Conservation (phyloP, 1,284 basidiomycete species). For the Sporisorium reilianum region DNA sequence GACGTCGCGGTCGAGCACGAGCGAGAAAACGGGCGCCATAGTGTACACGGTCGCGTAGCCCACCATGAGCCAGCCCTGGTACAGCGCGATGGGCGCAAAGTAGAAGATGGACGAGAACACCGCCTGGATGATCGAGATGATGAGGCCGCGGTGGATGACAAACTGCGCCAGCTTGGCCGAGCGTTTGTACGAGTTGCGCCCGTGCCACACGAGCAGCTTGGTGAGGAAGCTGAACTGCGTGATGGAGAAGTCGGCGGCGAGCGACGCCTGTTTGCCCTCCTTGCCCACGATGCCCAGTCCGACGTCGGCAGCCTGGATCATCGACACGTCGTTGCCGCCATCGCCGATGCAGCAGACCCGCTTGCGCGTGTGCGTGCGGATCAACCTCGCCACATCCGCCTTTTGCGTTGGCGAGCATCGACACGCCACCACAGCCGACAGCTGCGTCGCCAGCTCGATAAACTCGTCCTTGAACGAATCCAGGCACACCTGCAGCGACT, state of each 20-base stretch:
- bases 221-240: slow-evolving; percentile 95
- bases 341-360: slow-evolving; percentile 98
- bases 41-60: slow-evolving; percentile 98
- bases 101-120: slow-evolving; percentile 98
- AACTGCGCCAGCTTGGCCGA: slow-evolving; percentile 98
- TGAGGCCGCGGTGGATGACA: slow-evolving; percentile 93
- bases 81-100: slow-evolving; percentile 97
- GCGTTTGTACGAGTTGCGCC: slow-evolving; percentile 96
- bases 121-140: slow-evolving; percentile 89
- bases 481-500: slow-evolving; percentile 92
- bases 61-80: slow-evolving; percentile 97
- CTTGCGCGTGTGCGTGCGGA: slow-evolving; percentile 88
- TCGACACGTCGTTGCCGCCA: slow-evolving; percentile 93
- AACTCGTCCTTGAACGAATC: slow-evolving; percentile 92
- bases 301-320: slow-evolving; percentile 95
- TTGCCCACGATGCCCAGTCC: slow-evolving; percentile 98
- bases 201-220: slow-evolving; percentile 95
- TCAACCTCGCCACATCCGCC: slow-evolving; percentile 93
- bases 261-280: slow-evolving; percentile 96
- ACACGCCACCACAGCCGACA: slow-evolving; percentile 96
- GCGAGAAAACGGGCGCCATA: slow-evolving; percentile 97
- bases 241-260: slow-evolving; percentile 97
- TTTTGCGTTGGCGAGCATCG: slow-evolving; percentile 99
- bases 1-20: slow-evolving; percentile 95
- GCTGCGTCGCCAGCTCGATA: slow-evolving; percentile 92